Evolutionary conservation across 495 filamentous ascomycete genomes (phyloP), one percentile per base, ranked within the genome.

Genomic region (Xanthoparmelia taractica): DNA sequence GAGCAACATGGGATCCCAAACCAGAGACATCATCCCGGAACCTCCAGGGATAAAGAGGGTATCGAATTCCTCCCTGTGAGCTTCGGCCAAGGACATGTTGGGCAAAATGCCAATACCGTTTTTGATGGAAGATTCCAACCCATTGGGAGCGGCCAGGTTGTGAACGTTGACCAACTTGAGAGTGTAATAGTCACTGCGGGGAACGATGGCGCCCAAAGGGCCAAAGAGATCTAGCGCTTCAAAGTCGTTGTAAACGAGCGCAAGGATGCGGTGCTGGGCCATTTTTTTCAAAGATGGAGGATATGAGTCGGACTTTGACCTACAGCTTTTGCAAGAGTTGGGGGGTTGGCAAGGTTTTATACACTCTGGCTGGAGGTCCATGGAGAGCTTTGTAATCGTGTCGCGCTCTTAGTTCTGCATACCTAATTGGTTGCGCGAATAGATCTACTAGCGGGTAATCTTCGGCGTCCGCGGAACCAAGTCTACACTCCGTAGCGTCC

Each of bases 171-270:
- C 55, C 10, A 58, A 17, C 34, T 23, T 37, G 34, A 58, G 29
- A 27, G 55, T 58, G 31, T 58, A 58, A 17, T 37, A 58, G 31
- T 58, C 55, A 27, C 55, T 58, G 29, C 55, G 55, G 37, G 55
- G 55, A 13, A 37, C 55, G 8, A 58, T 36, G 13, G 55, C 18
- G 37, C 55, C 55, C 34, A 58, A 29, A 27, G 55, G 55, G 27
- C 55, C 55, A 41, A 58, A 58, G 37, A 58, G 31, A 27, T 58
- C 55, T 23, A 58, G 55, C 20, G 55, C 55, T 58, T 60, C 56
- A 12, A 45, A 50, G 1, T 29, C 57, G 23, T n/a, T 57, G 23
- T 37, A 48, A 31, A 47, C 33, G 60, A 50, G n/a, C 17, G 47
- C 20, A 11, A 45, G 31, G 15, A 41, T 57, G 13, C 37, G 57